Evolutionary conservation across 108 stramenopile species (phyloP), one percentile per base, ranked within the genome.

Genomic region (Mediolabrus comicus): DNA sequence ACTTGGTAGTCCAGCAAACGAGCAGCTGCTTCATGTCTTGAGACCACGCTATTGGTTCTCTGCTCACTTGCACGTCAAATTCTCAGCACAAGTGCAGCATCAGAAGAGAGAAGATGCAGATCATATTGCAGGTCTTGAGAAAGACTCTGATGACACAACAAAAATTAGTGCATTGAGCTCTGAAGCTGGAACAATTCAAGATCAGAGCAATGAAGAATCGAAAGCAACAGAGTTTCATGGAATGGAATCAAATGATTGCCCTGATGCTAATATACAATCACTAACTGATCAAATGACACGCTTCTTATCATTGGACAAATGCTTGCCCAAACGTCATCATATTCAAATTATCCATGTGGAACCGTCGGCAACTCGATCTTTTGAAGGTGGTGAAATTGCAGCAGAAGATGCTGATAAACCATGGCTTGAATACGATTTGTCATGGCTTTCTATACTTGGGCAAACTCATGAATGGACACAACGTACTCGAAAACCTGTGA

Each of bases 251-350:
- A 75, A 74, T 24, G 65, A 67, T 34, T 76, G 66, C 11, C 72
- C 72, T 13, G 43, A 34, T 14, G 57, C 64, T 32, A 79, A 79
- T 30, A 62, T 57, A 13, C 70, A 79, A 57, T 62, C 78, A 17
- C 33, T 94, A 61, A 87, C 89, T 29, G 87, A 92, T 8, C 87
- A 77, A 64, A 86, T 92, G 74, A 99, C 99, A 2, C 83, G 84
- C 0, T 99, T 99, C 75, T 72, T 99, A 35, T 96, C 98, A 16
- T 77, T 99, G 19, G 99, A 99, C 82, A 99, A 99, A 73, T 97
- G 97, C 68, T 69, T 99, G 28, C 99, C 98, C 6, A 72, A 96
- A 41, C 83, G 97, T 26, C 87, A 90, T 3, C 97, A 94, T 63
- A 77, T 98, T 3, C 94, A 97, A 63, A 79, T 99, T 30, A 27